Conservation (phyloP, 129 eudicot species). For the Flaveria trinervia region DNA sequence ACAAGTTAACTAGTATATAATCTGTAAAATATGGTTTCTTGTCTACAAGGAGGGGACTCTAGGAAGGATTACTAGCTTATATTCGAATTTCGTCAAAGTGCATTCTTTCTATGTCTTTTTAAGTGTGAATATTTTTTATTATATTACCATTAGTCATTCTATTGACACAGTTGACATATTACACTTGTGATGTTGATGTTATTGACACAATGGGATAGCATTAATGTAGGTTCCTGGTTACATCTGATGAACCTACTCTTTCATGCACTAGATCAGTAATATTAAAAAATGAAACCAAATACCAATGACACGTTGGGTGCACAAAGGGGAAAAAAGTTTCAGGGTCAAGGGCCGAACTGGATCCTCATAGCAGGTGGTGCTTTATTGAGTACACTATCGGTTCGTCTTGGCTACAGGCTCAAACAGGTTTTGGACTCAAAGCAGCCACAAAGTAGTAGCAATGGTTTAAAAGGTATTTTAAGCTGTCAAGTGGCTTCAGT, state of each 20-base stretch:
- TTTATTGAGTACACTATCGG: conserved; percentile 78
- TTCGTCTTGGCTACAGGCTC: conserved; percentile 89
- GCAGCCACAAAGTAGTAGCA: conserved; percentile 47
- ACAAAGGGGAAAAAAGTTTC: conserved; percentile 46
- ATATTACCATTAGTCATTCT: conserved; percentile 1
- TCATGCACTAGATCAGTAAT: conserved; percentile 21
- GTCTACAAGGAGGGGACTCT: not conserved
- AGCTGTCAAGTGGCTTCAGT: not conserved
- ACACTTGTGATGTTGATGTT: conserved; percentile 2
- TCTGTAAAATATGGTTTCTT: not conserved
- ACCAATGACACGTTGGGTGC: conserved; percentile 49
- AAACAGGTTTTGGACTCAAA: conserved; percentile 70
- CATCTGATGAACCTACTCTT: conserved; percentile 32
- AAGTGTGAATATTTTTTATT: not conserved
- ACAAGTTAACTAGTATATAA: not conserved
- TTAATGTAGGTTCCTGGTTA: conserved; percentile 38
- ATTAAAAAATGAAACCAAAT: conserved; percentile 66
- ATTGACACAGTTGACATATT: not conserved
- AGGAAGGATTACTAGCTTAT: not conserved
- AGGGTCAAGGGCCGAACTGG: conserved; percentile 92
- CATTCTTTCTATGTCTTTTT: not conserved
- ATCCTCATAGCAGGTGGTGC: conserved; percentile 94
- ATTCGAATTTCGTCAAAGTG: not conserved
- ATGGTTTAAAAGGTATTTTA: conserved; percentile 52
- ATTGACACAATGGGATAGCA: conserved; percentile 26